These are phyloP conservation scores for Poterioochromonas sp. DNA, from an alignment of 352 stramenopile genomes.

Conservation along the genomic window DNA sequence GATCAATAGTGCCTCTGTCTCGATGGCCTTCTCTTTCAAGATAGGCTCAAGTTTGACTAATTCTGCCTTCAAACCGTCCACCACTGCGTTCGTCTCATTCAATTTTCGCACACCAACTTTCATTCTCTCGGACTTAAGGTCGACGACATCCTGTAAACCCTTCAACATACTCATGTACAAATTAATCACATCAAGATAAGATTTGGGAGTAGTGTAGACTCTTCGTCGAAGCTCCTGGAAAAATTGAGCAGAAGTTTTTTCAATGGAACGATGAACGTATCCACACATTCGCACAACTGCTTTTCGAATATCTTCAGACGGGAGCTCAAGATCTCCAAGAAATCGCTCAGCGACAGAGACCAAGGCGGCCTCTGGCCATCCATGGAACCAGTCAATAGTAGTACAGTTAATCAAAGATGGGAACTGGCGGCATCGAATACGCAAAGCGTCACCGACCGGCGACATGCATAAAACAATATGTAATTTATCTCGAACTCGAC, in stretches of 20 bases:
- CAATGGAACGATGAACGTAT: constrained; percentile 79
- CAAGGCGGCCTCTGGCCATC: constrained; percentile 79
- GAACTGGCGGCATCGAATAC: constrained; percentile 80
- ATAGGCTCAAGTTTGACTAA: constrained; percentile 80
- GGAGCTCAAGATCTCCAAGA: constrained; percentile 62
- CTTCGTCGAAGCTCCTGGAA: constrained; percentile 71
- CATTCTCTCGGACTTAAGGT: constrained; percentile 74
- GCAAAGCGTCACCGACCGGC: constrained; percentile 76
- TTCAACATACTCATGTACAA: constrained; percentile 81
- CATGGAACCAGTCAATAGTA: constrained; percentile 89
- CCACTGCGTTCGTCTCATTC: constrained; percentile 82
- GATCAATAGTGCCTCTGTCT: constrained; percentile 78
- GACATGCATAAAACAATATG: constrained; percentile 89
- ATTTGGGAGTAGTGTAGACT: constrained; percentile 91
- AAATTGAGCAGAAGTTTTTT: constrained; percentile 71
- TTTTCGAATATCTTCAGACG: background rate
- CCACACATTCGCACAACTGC: constrained; percentile 76
- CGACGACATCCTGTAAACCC: constrained; percentile 51
- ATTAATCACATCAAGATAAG: constrained; percentile 88
- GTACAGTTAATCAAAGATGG: constrained; percentile 88
- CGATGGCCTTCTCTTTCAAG: constrained; percentile 71
- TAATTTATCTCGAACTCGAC: constrained; percentile 76
- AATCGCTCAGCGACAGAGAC: constrained; percentile 75
- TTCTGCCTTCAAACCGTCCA: constrained; percentile 79
- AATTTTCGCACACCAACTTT: constrained; percentile 78